Evolutionary conservation across 2,329 filamentous ascomycete genomes (phyloP).

Genomic region (Hypoxylon sp.): DNA sequence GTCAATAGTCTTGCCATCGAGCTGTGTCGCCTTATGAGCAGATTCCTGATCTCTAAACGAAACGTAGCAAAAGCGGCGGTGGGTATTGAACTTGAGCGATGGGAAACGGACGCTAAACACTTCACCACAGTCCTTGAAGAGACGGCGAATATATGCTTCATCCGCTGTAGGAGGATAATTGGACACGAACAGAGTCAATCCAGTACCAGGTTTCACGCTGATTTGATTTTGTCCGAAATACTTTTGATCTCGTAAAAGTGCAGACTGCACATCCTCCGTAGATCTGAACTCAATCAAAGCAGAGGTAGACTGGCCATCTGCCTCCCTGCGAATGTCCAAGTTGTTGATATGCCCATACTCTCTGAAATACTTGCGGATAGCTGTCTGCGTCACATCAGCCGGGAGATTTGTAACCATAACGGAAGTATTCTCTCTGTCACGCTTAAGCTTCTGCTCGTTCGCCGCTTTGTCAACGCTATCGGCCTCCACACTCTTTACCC

Average conservation of each 20-base stretch:
- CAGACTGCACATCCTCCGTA: constrained; percentile 84
- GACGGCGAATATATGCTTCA: constrained; percentile 75
- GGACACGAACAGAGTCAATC: constrained; percentile 87
- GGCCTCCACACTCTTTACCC: constrained; percentile 67
- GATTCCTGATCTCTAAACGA: constrained; percentile 82
- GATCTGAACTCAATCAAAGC: constrained; percentile 89
- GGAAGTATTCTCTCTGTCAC: constrained; percentile 92
- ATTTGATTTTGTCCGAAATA: constrained; percentile 81
- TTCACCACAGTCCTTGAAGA: constrained; percentile 83
- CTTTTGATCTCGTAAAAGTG: constrained; percentile 85
- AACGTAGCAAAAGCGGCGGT: constrained; percentile 94
- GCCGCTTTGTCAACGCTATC: constrained; percentile 53
- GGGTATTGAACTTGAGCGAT: constrained; percentile 88
- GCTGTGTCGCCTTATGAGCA: constrained; percentile 78
- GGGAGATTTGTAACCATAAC: constrained; percentile 87
- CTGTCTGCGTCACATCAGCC: constrained; percentile 75
- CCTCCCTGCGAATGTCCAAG: constrained; percentile 76
- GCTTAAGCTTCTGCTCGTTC: constrained; percentile 68
- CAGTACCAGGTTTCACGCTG: constrained; percentile 79
- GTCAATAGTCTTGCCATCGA: constrained; percentile 80
- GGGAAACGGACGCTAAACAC: constrained; percentile 91
- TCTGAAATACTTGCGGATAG: constrained; percentile 89
- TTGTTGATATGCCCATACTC: constrained; percentile 89
- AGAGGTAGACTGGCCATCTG: constrained; percentile 72
- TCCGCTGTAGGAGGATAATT: constrained; percentile 89